A percentile compares a stretch with the other conserved stretches of the same genome.
Evolutionary conservation across 176 grass and related monocot genomes (phyloP).

Genomic region (Poa annua): DNA sequence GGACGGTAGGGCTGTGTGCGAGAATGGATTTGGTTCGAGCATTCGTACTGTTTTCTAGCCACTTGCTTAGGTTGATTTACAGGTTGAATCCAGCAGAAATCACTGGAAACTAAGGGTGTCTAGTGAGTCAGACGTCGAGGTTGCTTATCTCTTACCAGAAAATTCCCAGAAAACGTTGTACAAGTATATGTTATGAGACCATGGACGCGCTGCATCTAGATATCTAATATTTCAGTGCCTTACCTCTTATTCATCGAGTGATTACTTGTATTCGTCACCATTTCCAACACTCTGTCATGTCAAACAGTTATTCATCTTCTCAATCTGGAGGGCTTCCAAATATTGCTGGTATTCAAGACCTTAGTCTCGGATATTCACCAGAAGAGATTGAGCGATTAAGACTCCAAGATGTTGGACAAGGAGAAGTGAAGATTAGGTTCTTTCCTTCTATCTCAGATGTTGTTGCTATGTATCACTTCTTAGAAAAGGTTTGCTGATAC

Average conservation of each 20-base stretch:
- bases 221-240: background rate
- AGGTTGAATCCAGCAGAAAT: slow-evolving; percentile 29
- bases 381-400: slow-evolving; percentile 70
- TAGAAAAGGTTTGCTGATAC: slow-evolving; percentile 38
- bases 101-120: too few species aligned
- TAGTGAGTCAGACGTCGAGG: background rate
- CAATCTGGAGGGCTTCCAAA: slow-evolving; percentile 67
- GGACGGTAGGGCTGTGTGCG: background rate
- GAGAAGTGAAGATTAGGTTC: slow-evolving; percentile 95
- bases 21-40: background rate
- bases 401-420: slow-evolving; percentile 86
- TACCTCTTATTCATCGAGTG: background rate
- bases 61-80: slow-evolving; percentile 15
- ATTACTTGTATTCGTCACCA: background rate
- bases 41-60: background rate
- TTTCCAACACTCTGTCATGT: slow-evolving; percentile 35
- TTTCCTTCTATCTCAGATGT: slow-evolving; percentile 28
- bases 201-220: background rate
- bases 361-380: slow-evolving; percentile 53
- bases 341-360: slow-evolving; percentile 50
- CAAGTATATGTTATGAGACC: background rate
- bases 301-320: slow-evolving; percentile 83
- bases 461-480: background rate
- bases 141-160: background rate
- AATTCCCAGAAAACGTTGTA: background rate